These are phyloP conservation scores for Chenopodium quinoa DNA, from an alignment of 148 eudicot genomes.

Conservation along the genomic window DNA sequence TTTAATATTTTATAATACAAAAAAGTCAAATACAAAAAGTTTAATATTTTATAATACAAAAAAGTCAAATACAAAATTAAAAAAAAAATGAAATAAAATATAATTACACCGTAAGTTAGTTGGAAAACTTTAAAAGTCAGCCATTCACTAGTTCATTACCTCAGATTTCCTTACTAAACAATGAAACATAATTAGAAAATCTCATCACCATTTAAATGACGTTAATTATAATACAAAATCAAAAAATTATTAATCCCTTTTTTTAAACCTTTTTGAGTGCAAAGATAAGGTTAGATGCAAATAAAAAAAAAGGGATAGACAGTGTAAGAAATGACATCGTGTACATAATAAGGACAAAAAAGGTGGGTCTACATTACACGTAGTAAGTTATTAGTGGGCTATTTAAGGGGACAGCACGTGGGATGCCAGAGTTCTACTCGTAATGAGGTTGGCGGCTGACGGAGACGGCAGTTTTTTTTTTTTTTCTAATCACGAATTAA, in stretches of 20 bases:
- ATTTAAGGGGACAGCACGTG: slow-evolving; percentile 13
- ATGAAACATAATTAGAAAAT: not conserved
- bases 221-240: not conserved
- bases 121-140: not conserved
- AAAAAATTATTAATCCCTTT: not conserved
- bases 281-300: not conserved
- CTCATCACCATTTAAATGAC: not conserved
- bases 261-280: not conserved
- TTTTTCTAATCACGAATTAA: too few species aligned
- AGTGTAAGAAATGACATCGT: not conserved
- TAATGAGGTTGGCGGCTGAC: slow-evolving; percentile 14
- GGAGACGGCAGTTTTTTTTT: not conserved
- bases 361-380: not conserved
- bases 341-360: not conserved
- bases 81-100: not conserved
- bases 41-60: too few species aligned
- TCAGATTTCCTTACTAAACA: not conserved
- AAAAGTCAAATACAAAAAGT: not conserved
- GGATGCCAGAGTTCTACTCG: slow-evolving; percentile 11
- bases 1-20: too few species aligned
- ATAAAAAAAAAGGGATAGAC: not conserved
- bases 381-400: not conserved
- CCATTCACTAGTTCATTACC: not conserved
- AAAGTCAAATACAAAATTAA: not conserved
- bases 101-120: not conserved